phyloP scores from a whole-genome alignment of 1,139 yeast genomes.

The Groenewaldozyma auringiensis region DNA sequence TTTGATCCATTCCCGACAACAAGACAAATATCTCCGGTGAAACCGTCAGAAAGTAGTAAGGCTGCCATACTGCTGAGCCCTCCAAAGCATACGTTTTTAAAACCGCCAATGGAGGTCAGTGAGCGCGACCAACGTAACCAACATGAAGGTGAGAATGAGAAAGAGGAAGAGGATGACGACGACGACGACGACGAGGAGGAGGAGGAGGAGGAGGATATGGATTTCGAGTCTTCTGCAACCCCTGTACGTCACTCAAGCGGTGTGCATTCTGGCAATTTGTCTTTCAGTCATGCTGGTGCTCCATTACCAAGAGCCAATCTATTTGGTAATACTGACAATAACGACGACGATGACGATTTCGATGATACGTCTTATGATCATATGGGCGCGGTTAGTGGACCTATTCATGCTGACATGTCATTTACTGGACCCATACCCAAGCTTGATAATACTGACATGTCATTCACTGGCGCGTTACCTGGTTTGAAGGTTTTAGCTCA shows the following conservation, averaged over 20 bases:
- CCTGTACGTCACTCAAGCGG: neutral
- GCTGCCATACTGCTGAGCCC: neutral
- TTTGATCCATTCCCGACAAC: constrained; percentile 25
- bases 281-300: neutral
- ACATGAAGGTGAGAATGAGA: neutral
- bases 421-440: neutral
- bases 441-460: neutral
- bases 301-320: neutral
- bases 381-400: too few species aligned
- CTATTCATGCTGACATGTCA: neutral
- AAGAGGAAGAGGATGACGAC: neutral
- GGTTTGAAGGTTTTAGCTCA: too few species aligned
- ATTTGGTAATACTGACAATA: neutral
- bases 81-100: neutral
- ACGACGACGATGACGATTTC: neutral
- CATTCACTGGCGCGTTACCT: neutral
- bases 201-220: constrained; percentile 1
- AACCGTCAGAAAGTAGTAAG: neutral
- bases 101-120: neutral
- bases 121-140: neutral
- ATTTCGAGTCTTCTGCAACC: neutral
- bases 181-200: neutral
- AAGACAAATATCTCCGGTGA: neutral
- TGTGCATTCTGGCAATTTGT: neutral
- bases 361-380: neutral